Evolutionary conservation across 306 rosid species (phyloP).

Genomic region (Vigna mungo): DNA sequence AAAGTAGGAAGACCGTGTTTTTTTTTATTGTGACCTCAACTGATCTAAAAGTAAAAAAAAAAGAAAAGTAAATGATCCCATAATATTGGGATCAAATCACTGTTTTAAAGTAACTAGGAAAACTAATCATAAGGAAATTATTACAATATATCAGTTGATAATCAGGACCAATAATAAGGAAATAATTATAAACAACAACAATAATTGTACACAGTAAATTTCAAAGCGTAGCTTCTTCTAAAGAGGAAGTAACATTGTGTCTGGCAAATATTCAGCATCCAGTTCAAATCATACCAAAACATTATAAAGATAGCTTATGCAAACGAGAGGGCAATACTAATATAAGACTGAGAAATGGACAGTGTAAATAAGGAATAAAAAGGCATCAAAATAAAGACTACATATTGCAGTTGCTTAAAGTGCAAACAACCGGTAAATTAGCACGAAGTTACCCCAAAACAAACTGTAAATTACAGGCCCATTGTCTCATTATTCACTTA

Average conservation of each 20-base stretch:
- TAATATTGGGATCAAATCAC: not conserved
- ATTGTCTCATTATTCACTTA: not conserved
- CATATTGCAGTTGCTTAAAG: not conserved
- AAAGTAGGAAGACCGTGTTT: too few species aligned
- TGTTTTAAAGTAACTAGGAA: not conserved
- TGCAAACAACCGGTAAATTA: not conserved
- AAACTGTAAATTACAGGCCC: not conserved
- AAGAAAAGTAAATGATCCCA: not conserved
- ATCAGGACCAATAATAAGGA: not conserved
- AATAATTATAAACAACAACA: not conserved
- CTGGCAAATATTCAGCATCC: constrained; percentile 6
- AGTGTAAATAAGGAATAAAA: not conserved
- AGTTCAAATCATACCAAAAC: not conserved
- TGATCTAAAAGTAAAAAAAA: too few species aligned
- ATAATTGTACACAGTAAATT: not conserved
- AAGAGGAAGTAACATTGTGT: not conserved
- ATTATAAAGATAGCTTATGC: not conserved
- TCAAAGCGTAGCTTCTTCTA: not conserved
- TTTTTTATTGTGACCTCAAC: too few species aligned
- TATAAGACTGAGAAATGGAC: not conserved
- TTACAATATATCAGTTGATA: not conserved
- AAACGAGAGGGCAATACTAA: not conserved
- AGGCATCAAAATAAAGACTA: not conserved
- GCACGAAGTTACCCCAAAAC: not conserved
- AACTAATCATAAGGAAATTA: not conserved